Evolutionary conservation across 208 protist genomes (phyloP).

Genomic region (Wallacemonas sp.): DNA sequence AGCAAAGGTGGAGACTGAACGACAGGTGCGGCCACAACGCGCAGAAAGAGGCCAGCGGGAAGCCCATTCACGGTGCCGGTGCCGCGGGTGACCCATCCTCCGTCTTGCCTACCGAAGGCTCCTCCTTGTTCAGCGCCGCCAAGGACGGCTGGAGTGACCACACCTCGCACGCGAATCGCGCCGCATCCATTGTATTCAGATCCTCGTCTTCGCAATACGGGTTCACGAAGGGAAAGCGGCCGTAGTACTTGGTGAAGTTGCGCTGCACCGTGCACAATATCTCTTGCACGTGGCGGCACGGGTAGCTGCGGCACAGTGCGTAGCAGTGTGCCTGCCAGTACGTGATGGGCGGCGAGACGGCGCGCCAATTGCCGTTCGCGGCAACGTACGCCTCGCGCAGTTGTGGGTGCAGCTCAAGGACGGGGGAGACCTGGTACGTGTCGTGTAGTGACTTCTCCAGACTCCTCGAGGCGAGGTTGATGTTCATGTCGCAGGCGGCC

Average conservation of each 20-base stretch:
- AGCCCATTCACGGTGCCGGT: too few species aligned
- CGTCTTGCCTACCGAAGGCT: too few species aligned
- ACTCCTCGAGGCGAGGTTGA: constrained; percentile 49
- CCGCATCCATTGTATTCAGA: constrained; percentile 75
- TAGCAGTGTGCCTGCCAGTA: constrained; percentile 85
- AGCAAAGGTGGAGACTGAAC: too few species aligned
- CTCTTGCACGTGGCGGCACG: constrained; percentile 35
- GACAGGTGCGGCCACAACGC: too few species aligned
- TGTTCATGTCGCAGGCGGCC: constrained; percentile 30
- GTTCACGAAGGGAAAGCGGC: constrained; percentile 67
- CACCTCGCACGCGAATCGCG: constrained; percentile 42
- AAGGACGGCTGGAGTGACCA: constrained; percentile 10
- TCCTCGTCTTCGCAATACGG: constrained; percentile 87
- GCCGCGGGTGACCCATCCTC: too few species aligned
- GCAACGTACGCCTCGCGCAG: constrained; percentile 21
- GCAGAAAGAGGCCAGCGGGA: too few species aligned
- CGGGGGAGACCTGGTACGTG: constrained; percentile 16
- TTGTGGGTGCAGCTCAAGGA: constrained; percentile 3
- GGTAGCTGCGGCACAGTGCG: constrained; percentile 37
- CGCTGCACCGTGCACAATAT: constrained; percentile 44
- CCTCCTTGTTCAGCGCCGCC: not conserved
- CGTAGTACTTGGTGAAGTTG: constrained; percentile 74
- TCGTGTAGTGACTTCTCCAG: constrained; percentile 69
- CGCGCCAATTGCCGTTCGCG: constrained; percentile 16
- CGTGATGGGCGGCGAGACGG: constrained; percentile 49